phyloP scores from a whole-genome alignment of 1,284 basidiomycete species.

The Cutaneotrichosporon spelunceum region DNA sequence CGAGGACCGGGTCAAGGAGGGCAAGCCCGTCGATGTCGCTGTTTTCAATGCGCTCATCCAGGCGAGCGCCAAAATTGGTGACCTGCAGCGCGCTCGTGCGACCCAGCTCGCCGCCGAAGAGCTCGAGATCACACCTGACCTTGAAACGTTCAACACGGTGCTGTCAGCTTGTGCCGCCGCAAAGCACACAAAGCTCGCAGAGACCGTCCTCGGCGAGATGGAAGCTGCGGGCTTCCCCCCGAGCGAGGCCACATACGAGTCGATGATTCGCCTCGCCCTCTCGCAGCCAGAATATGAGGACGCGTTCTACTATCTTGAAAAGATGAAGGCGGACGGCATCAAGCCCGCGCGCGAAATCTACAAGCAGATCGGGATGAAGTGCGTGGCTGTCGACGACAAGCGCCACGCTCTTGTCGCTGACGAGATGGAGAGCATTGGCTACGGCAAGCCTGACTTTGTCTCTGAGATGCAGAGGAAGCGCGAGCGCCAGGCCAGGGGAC shows the following conservation, averaged over 20 bases:
- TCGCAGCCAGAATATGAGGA: slow-evolving; percentile 72
- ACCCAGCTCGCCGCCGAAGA: slow-evolving; percentile 65
- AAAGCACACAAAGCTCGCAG: slow-evolving; percentile 38
- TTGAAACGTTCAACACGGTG: slow-evolving; percentile 68
- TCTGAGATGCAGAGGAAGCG: background rate
- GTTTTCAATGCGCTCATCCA: slow-evolving; percentile 65
- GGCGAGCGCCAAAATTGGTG: slow-evolving; percentile 61
- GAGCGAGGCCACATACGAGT: slow-evolving; percentile 62
- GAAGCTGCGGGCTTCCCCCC: slow-evolving; percentile 53
- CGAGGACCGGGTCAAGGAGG: slow-evolving; percentile 60
- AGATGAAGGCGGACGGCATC: slow-evolving; percentile 68
- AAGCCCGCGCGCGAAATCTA: slow-evolving; percentile 62
- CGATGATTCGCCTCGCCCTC: slow-evolving; percentile 65
- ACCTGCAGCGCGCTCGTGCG: slow-evolving; percentile 72
- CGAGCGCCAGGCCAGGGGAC: background rate
- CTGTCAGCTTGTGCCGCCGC: slow-evolving; percentile 61
- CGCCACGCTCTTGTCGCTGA: slow-evolving; percentile 65
- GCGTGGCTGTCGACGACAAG: slow-evolving; percentile 59
- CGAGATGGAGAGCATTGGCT: slow-evolving; percentile 63
- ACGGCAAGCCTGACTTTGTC: slow-evolving; percentile 32
- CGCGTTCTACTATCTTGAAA: slow-evolving; percentile 81
- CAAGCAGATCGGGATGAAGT: slow-evolving; percentile 61
- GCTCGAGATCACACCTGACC: slow-evolving; percentile 59
- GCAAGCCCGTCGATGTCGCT: slow-evolving; percentile 58
- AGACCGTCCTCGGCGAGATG: slow-evolving; percentile 44